A percentile compares a stretch with the other conserved stretches of the same genome.
Conservation (phyloP, 129 eudicot genomes). For the Rutidosis leptorrhynchoides region DNA sequence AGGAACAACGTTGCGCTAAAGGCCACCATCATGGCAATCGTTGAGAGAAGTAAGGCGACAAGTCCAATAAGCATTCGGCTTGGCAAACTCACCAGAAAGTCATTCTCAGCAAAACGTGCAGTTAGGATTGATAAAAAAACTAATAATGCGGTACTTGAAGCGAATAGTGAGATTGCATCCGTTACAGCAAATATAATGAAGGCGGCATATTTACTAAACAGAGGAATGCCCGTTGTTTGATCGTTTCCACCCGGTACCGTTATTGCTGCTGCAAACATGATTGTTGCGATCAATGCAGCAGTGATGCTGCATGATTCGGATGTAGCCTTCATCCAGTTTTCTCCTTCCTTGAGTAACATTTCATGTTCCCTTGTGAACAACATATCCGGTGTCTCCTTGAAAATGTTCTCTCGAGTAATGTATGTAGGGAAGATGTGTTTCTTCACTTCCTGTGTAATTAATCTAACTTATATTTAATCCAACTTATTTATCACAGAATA, state of each 20-base stretch:
- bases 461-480: no score
- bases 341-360: constrained; percentile 19
- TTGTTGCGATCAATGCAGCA: constrained; percentile 22
- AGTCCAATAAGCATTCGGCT: constrained; percentile 29
- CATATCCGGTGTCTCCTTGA: constrained; percentile 23
- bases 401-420: constrained; percentile 20
- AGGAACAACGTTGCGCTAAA: constrained; percentile 29
- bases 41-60: constrained; percentile 22
- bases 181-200: constrained; percentile 30
- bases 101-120: constrained; percentile 31
- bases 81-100: constrained; percentile 27
- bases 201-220: neutral
- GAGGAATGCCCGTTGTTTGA: constrained; percentile 18
- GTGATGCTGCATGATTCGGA: constrained; percentile 30
- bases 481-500: neutral
- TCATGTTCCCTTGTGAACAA: constrained; percentile 25
- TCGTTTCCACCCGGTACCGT: constrained; percentile 29
- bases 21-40: constrained; percentile 36
- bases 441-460: constrained; percentile 30
- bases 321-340: constrained; percentile 23
- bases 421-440: constrained; percentile 13
- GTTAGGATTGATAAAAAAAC: constrained; percentile 32
- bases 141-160: constrained; percentile 24
- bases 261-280: constrained; percentile 30
- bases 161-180: constrained; percentile 36